phyloP scores from a whole-genome alignment of 2,329 filamentous ascomycete species.

The Neopestalotiopsis sp. region DNA sequence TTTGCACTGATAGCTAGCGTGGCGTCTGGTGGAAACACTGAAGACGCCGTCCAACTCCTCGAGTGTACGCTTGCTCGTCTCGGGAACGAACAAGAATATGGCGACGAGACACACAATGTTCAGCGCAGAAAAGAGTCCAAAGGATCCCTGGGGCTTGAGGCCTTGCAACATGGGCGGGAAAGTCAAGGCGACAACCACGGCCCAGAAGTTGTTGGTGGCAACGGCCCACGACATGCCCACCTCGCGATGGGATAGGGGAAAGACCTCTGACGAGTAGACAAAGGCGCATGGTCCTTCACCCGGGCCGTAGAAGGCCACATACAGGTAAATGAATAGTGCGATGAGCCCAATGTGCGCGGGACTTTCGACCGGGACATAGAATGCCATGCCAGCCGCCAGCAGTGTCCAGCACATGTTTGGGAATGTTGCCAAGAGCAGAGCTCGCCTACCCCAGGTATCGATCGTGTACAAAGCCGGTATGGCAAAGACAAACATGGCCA shows the following conservation, averaged over 20 bases:
- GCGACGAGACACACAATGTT: constrained; percentile 50
- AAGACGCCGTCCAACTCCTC: constrained; percentile 43
- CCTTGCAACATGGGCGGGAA: constrained; percentile 48
- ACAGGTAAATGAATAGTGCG: constrained; percentile 68
- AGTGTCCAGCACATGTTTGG: constrained; percentile 68
- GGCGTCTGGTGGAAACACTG: constrained; percentile 20
- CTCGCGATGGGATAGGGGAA: constrained; percentile 65
- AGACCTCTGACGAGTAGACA: constrained; percentile 70
- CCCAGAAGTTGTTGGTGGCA: neutral
- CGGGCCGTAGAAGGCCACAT: constrained; percentile 50
- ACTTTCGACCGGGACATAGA: constrained; percentile 33
- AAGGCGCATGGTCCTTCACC: constrained; percentile 57
- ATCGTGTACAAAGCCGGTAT: constrained; percentile 71
- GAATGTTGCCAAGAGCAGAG: constrained; percentile 68
- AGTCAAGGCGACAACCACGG: constrained; percentile 39
- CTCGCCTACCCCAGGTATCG: constrained; percentile 68
- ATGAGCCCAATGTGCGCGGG: constrained; percentile 57
- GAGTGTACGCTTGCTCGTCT: constrained; percentile 42
- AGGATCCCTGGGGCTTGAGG: constrained; percentile 49
- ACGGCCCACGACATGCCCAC: constrained; percentile 54
- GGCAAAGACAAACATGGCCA: constrained; percentile 70
- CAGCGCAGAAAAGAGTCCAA: constrained; percentile 52
- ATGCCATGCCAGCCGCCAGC: constrained; percentile 43
- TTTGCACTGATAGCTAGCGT: constrained; percentile 21
- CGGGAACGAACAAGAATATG: constrained; percentile 43